A percentile compares a stretch with the other conserved stretches of the same genome.
Conservation (phyloP, 208 protist genomes). For the Naegleria lovaniensis region DNA sequence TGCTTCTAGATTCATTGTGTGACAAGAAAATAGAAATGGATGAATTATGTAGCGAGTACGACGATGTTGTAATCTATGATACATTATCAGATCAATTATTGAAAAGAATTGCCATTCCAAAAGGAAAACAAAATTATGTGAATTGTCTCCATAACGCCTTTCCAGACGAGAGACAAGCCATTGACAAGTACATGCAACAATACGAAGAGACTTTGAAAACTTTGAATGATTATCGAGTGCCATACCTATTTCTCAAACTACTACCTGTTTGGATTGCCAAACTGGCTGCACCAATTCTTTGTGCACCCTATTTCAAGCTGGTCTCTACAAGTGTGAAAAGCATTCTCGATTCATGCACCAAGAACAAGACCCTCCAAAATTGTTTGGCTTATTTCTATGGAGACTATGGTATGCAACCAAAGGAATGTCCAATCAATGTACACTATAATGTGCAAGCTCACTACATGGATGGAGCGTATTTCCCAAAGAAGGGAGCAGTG, state of each 20-base stretch:
- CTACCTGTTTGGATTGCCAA: slow-evolving; percentile 10
- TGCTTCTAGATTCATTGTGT: slow-evolving; percentile 32
- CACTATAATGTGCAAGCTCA: slow-evolving; percentile 21
- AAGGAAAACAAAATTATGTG: slow-evolving; percentile 3
- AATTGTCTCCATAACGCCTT: slow-evolving; percentile 27
- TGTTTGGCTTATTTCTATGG: slow-evolving; percentile 27
- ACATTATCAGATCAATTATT: background rate
- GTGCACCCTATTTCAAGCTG: background rate
- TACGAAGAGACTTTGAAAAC: background rate
- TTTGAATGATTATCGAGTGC: background rate
- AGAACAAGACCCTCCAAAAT: background rate
- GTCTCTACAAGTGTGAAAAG: background rate
- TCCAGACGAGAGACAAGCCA: slow-evolving; percentile 31
- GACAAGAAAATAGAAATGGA: slow-evolving; percentile 38
- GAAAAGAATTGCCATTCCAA: background rate
- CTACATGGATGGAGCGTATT: slow-evolving; percentile 28
- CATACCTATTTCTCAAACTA: background rate
- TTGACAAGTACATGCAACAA: slow-evolving; percentile 34
- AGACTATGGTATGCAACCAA: slow-evolving; percentile 33
- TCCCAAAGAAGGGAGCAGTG: slow-evolving; percentile 28
- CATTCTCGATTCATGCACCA: background rate
- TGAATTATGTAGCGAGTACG: slow-evolving; percentile 22
- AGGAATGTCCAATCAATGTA: slow-evolving; percentile 22
- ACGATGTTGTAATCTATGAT: slow-evolving; percentile 18
- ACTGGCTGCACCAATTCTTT: background rate